These are phyloP conservation scores for Lagenidium giganteum DNA, from an alignment of 352 stramenopile genomes.

Conservation along the genomic window DNA sequence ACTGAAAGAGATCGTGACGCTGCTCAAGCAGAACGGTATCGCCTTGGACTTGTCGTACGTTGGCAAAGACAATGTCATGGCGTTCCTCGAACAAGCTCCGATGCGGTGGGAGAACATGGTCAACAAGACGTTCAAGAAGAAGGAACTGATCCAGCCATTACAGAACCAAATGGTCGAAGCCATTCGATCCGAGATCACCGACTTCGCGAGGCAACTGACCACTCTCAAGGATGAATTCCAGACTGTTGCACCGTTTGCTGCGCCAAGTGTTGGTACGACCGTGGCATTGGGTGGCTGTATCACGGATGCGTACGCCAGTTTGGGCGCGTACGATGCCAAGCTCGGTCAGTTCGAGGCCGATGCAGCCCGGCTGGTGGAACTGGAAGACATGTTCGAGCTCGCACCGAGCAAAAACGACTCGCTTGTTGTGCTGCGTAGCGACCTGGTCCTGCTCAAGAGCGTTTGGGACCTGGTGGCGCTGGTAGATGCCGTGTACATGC, in stretches of 20 bases:
- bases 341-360: slow-evolving; percentile 82
- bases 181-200: slow-evolving; percentile 61
- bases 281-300: slow-evolving; percentile 20
- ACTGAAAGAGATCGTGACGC: slow-evolving; percentile 69
- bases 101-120: slow-evolving; percentile 90
- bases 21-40: slow-evolving; percentile 87
- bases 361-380: slow-evolving; percentile 75
- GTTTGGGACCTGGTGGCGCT: slow-evolving; percentile 93
- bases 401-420: slow-evolving; percentile 74
- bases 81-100: slow-evolving; percentile 85
- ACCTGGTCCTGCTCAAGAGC: slow-evolving; percentile 88
- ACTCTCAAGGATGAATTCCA: slow-evolving; percentile 64
- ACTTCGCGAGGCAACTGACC: slow-evolving; percentile 74
- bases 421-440: slow-evolving; percentile 69
- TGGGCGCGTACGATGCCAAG: slow-evolving; percentile 85
- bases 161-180: slow-evolving; percentile 86
- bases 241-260: slow-evolving; percentile 45
- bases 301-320: slow-evolving; percentile 75
- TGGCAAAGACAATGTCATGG: slow-evolving; percentile 73
- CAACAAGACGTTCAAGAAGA: slow-evolving; percentile 92
- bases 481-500: slow-evolving; percentile 58
- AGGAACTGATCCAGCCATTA: slow-evolving; percentile 87
- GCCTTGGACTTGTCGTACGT: slow-evolving; percentile 85
- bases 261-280: slow-evolving; percentile 8
- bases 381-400: slow-evolving; percentile 96